These are phyloP conservation scores for Sicyos baderoa DNA, from an alignment of 306 rosid genomes.

Conservation along the genomic window DNA sequence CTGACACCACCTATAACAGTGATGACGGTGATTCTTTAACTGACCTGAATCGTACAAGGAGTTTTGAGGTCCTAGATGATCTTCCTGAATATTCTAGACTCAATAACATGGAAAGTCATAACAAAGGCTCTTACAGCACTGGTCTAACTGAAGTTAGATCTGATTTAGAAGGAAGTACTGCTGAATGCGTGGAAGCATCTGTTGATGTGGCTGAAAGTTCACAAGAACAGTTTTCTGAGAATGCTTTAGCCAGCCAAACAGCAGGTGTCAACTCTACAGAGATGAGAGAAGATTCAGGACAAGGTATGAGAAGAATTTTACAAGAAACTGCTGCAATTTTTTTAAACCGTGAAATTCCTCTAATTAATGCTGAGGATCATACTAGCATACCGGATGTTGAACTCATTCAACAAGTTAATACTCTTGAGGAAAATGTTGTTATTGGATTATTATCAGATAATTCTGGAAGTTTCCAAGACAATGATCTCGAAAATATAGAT, in stretches of 20 bases:
- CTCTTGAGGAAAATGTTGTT: conserved; percentile 27
- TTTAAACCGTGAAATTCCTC: conserved; percentile 31
- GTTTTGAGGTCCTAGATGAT: conserved; percentile 33
- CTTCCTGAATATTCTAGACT: conserved; percentile 32
- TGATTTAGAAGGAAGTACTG: conserved; percentile 29
- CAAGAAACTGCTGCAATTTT: conserved; percentile 27
- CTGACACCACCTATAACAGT: conserved; percentile 38
- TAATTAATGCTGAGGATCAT: conserved; percentile 30
- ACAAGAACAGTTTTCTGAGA: conserved; percentile 31
- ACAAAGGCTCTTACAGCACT: conserved; percentile 20
- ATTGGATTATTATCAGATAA: conserved; percentile 30
- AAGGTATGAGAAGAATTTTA: conserved; percentile 28
- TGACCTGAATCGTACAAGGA: conserved; percentile 38
- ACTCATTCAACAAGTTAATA: conserved; percentile 37
- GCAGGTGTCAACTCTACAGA: conserved; percentile 20
- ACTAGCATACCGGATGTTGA: conserved; percentile 31
- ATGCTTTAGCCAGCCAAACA: conserved; percentile 28
- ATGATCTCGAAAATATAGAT: conserved; percentile 28
- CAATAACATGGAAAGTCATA: conserved; percentile 29
- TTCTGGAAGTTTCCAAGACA: conserved; percentile 25
- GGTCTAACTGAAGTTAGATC: conserved; percentile 29
- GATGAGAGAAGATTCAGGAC: conserved; percentile 30
- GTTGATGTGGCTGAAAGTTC: conserved; percentile 32
- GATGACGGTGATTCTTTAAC: conserved; percentile 33
- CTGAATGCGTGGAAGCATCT: conserved; percentile 34